Percentiles rank a stretch among this genome's conserved stretches.
Conservation (phyloP, 805 yeast genomes). For the Komagataella mondaviorum region DNA sequence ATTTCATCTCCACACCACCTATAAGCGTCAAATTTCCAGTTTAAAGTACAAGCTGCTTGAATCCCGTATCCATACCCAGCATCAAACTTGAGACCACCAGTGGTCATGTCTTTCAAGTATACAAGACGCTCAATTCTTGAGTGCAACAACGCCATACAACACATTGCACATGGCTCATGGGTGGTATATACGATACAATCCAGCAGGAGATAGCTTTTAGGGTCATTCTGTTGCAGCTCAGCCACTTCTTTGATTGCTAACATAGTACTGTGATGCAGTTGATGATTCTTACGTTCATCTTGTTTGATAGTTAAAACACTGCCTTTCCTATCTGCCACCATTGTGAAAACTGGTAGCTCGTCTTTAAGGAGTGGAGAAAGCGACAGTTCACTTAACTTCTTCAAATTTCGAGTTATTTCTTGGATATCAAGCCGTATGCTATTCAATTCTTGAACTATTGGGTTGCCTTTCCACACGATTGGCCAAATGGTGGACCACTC, state of each 20-base stretch:
- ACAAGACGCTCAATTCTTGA: constrained; percentile 66
- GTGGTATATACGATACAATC: constrained; percentile 72
- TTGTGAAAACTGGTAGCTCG: neutral
- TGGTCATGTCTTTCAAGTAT: constrained; percentile 36
- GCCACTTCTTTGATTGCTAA: constrained; percentile 57
- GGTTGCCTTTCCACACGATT: constrained; percentile 86
- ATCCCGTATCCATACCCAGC: constrained; percentile 62
- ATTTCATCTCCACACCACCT: constrained; percentile 39
- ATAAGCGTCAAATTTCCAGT: constrained; percentile 84
- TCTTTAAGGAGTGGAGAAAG: constrained; percentile 6
- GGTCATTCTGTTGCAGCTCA: constrained; percentile 8
- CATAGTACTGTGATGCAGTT: constrained; percentile 68
- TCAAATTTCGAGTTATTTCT: constrained; percentile 21
- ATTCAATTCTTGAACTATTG: constrained; percentile 55
- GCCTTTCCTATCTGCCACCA: constrained; percentile 10
- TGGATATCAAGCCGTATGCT: constrained; percentile 36
- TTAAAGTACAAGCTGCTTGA: constrained; percentile 62
- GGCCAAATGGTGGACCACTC: constrained; percentile 84
- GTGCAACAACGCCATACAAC: constrained; percentile 90
- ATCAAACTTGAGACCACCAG: constrained; percentile 41
- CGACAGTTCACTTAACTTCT: constrained; percentile 5
- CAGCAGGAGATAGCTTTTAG: constrained; percentile 52
- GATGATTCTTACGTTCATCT: constrained; percentile 31
- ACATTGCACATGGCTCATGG: constrained; percentile 96
- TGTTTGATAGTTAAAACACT: constrained; percentile 22